Conservation (phyloP, 1,284 basidiomycete genomes). For the Afroboletus lepidellus region DNA sequence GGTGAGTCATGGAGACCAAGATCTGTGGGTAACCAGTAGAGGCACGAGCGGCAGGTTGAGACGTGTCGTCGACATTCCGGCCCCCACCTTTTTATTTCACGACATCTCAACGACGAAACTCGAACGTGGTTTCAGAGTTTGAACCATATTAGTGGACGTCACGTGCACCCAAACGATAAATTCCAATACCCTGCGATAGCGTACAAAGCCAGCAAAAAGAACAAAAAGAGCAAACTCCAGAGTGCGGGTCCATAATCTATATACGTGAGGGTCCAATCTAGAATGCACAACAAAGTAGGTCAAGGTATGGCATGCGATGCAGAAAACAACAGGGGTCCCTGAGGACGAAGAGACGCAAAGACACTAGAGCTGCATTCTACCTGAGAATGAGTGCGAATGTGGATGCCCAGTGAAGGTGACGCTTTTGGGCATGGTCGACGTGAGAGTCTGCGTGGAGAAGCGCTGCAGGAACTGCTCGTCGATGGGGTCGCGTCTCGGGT, state of each 20-base stretch:
- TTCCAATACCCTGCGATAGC: conserved; percentile 19
- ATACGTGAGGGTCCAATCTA: conserved; percentile 29
- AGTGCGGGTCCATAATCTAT: conserved; percentile 32
- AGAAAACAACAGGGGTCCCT: conserved; percentile 6
- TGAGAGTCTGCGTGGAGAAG: conserved; percentile 38
- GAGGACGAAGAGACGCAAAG: background rate
- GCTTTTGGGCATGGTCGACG: conserved; percentile 23
- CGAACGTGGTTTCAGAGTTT: background rate
- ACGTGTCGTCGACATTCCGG: background rate
- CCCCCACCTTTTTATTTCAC: background rate
- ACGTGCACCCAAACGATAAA: conserved; percentile 13
- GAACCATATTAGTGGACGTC: no score
- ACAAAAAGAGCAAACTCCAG: conserved; percentile 20
- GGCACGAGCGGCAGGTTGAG: conserved; percentile 18
- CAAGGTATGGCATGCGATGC: conserved; percentile 10
- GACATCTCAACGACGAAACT: background rate
- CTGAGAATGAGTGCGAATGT: conserved; percentile 29
- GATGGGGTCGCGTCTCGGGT: conserved; percentile 52
- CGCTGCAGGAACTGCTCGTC: conserved; percentile 59
- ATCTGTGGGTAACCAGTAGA: conserved; percentile 51
- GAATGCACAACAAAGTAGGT: conserved; percentile 15
- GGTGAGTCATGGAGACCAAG: conserved; percentile 36
- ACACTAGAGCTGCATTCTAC: conserved; percentile 27
- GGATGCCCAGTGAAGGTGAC: conserved; percentile 8
- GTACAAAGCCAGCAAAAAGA: conserved; percentile 22